Percentiles rank a stretch among this genome's conserved stretches.
phyloP scores from a whole-genome alignment of 768 basidiomycete genomes.

The Rhizopogon rudus region DNA sequence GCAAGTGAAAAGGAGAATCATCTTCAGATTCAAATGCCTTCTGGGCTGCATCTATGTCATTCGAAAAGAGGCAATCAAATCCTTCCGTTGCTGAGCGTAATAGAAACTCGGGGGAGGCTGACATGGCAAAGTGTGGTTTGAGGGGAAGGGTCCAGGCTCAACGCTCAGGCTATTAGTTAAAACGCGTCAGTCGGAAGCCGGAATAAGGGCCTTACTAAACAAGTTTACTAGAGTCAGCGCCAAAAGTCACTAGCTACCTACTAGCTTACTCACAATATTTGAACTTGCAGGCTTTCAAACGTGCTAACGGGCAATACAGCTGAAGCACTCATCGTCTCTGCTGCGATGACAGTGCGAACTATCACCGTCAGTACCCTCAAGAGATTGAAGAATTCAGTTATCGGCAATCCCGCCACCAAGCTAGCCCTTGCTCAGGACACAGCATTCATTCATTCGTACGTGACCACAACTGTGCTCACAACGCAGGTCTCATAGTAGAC shows the following conservation, averaged over 20 bases:
- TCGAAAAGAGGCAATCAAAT: conserved; percentile 66
- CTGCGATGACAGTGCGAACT: conserved; percentile 24
- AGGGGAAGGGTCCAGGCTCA: not conserved
- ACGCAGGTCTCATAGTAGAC: not conserved
- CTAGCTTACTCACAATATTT: too few relatives aligned
- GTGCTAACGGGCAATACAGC: too few relatives aligned
- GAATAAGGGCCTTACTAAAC: not conserved
- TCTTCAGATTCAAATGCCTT: conserved; percentile 35
- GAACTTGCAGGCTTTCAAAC: too few relatives aligned
- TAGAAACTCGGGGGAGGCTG: not conserved
- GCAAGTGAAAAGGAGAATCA: conserved; percentile 65
- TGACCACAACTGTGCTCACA: conserved; percentile 2
- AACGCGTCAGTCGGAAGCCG: not conserved
- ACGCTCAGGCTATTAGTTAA: not conserved
- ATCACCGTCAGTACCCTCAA: conserved; percentile 41
- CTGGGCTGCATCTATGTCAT: conserved; percentile 55
- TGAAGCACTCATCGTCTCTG: not conserved
- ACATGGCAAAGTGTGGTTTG: not conserved
- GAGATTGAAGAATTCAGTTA: conserved; percentile 68
- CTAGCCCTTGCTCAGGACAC: conserved; percentile 50
- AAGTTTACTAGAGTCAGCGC: not conserved
- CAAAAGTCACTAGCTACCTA: not conserved
- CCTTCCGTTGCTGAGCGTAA: conserved; percentile 39
- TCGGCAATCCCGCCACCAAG: conserved; percentile 77
- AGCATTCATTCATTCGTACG: conserved; percentile 51